Evolutionary conservation across 139 green algal species (phyloP).

Genomic region (Chlorella sorokiniana): DNA sequence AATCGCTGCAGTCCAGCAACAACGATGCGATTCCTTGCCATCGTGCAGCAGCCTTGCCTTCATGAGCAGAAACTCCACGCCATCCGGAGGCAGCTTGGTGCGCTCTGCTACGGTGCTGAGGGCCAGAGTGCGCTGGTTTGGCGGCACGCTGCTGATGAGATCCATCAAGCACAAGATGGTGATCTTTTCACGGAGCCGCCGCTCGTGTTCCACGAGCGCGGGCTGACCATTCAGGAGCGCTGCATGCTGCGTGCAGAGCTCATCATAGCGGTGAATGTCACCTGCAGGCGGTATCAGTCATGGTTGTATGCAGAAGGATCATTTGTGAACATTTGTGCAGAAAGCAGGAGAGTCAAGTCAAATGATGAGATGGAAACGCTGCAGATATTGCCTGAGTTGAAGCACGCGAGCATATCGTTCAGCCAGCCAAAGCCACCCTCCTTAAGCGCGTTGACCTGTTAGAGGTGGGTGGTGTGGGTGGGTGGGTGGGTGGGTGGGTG

Average conservation of each 20-base stretch:
- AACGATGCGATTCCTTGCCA: not conserved
- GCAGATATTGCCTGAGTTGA: slow-evolving; percentile 72
- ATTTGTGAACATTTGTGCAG: too few relatives aligned
- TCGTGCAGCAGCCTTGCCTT: slow-evolving; percentile 56
- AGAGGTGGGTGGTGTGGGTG: too few relatives aligned
- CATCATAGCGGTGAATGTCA: slow-evolving; percentile 92
- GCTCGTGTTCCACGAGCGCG: slow-evolving; percentile 89
- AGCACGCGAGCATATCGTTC: slow-evolving; percentile 83
- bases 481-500: too few relatives aligned
- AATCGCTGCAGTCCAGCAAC: not conserved
- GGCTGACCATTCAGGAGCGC: slow-evolving; percentile 87
- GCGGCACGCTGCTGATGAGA: slow-evolving; percentile 64
- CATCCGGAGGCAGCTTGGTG: slow-evolving; percentile 91
- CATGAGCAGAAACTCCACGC: slow-evolving; percentile 98
- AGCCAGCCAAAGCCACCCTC: slow-evolving; percentile 81
- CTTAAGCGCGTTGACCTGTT: slow-evolving; percentile 79
- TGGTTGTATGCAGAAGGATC: not conserved
- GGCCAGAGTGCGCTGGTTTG: slow-evolving; percentile 81
- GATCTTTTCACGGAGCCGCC: slow-evolving; percentile 93
- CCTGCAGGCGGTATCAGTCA: slow-evolving; percentile 25
- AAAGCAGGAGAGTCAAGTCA: too few relatives aligned
- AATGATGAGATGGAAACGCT: too few relatives aligned
- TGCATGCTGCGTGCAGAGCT: slow-evolving; percentile 81
- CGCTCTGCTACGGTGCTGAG: slow-evolving; percentile 68
- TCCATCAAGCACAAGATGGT: slow-evolving; percentile 81